phyloP scores from a whole-genome alignment of 805 yeast genomes.

The Zygotorulaspora florentina region DNA sequence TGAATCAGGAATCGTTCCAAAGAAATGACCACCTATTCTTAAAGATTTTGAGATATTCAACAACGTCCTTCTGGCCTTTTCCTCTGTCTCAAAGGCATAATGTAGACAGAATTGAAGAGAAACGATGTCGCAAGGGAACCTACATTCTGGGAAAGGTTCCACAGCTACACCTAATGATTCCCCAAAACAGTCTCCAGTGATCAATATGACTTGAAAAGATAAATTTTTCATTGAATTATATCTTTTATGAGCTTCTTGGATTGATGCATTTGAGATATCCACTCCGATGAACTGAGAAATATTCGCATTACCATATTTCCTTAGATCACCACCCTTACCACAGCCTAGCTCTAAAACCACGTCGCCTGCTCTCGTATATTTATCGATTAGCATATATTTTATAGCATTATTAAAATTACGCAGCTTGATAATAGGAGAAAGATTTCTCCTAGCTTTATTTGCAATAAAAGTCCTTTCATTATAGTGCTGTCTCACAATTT shows the following conservation, averaged over 20 bases:
- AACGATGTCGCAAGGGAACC: constrained; percentile 80
- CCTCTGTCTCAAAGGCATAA: constrained; percentile 87
- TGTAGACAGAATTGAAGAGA: constrained; percentile 91
- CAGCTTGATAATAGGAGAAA: constrained; percentile 80
- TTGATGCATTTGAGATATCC: constrained; percentile 86
- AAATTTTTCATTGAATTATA: constrained; percentile 53
- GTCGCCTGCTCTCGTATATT: constrained; percentile 51
- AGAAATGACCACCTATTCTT: constrained; percentile 77
- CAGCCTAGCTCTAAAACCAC: constrained; percentile 84
- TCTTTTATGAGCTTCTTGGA: constrained; percentile 77
- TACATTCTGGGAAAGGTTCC: constrained; percentile 59
- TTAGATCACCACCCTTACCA: constrained; percentile 97
- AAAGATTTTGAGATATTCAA: constrained; percentile 72
- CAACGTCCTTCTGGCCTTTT: constrained; percentile 66
- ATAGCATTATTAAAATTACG: constrained; percentile 89
- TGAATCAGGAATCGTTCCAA: constrained; percentile 92
- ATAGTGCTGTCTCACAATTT: constrained; percentile 76
- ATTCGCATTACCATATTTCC: constrained; percentile 76
- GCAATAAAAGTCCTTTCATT: constrained; percentile 76
- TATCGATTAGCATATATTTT: constrained; percentile 77
- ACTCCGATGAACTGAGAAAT: constrained; percentile 80
- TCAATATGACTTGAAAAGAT: constrained; percentile 75
- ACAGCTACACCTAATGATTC: constrained; percentile 63
- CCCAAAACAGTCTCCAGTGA: constrained; percentile 90
- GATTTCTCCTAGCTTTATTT: constrained; percentile 55